Conservation (phyloP, 352 stramenopile genomes). For the Phytophthora parvispora region DNA sequence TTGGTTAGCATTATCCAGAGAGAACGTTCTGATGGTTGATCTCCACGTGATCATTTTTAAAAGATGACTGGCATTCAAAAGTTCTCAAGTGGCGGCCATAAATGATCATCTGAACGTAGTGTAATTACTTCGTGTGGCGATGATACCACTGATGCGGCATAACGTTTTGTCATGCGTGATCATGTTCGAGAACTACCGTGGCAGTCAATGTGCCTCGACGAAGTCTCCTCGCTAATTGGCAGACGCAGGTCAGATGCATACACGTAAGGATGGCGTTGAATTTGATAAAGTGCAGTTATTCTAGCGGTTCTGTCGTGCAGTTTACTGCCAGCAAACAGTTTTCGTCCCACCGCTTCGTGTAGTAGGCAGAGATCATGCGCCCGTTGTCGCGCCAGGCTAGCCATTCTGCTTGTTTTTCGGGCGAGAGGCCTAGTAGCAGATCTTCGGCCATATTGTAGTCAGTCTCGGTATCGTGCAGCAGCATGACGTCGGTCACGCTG, state of each 20-base stretch:
- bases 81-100: not conserved
- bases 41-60: not conserved
- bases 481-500: conserved; percentile 42
- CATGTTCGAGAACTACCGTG: too few relatives aligned
- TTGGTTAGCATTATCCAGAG: not conserved
- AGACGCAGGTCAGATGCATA: too few relatives aligned
- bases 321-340: conserved; percentile 39
- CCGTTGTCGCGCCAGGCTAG: conserved; percentile 39
- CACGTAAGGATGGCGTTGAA: not conserved
- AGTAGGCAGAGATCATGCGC: conserved; percentile 53
- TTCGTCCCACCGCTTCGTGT: conserved; percentile 51
- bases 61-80: not conserved
- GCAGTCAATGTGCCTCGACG: too few relatives aligned
- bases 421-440: conserved; percentile 30
- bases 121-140: too few relatives aligned
- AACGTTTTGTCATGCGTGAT: too few relatives aligned
- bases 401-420: conserved; percentile 33
- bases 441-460: conserved; percentile 47
- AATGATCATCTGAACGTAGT: too few relatives aligned
- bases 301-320: conserved; percentile 16
- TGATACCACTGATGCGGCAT: too few relatives aligned
- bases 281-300: not conserved
- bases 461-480: conserved; percentile 50
- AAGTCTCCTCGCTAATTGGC: too few relatives aligned
- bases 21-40: not conserved